Conservation (phyloP, 805 yeast species). For the Blastobotrys americana region DNA sequence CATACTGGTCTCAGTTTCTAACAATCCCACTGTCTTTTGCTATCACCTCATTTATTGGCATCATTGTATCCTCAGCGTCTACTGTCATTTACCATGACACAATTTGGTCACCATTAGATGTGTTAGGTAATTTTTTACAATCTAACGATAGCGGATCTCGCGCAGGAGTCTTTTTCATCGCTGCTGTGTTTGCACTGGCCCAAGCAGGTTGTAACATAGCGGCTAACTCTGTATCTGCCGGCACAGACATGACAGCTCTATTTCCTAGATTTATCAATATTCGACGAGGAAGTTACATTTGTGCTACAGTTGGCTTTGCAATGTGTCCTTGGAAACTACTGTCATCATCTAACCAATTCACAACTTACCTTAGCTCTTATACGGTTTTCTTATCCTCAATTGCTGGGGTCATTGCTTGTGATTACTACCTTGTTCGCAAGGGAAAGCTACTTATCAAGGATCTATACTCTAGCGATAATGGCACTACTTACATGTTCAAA, state of each 20-base stretch:
- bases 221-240: constrained; percentile 42
- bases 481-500: constrained; percentile 52
- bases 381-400: constrained; percentile 76
- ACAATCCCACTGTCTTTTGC: constrained; percentile 75
- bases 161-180: constrained; percentile 72
- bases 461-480: constrained; percentile 46
- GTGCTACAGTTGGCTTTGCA: constrained; percentile 62
- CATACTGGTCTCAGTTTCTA: constrained; percentile 49
- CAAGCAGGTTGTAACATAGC: constrained; percentile 74
- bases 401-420: constrained; percentile 61
- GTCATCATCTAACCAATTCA: constrained; percentile 62
- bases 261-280: constrained; percentile 45
- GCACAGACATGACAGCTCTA: constrained; percentile 46
- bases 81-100: constrained; percentile 57
- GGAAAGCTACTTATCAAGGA: constrained; percentile 61
- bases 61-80: constrained; percentile 76
- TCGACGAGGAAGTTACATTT: constrained; percentile 72
- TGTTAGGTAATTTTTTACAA: constrained; percentile 56
- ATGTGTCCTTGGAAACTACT: constrained; percentile 82
- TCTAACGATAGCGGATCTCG: constrained; percentile 42
- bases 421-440: constrained; percentile 65
- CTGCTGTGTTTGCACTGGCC: constrained; percentile 64
- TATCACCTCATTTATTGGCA: constrained; percentile 76
- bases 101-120: constrained; percentile 81
- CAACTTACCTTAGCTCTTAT: constrained; percentile 74